Percentiles rank a stretch among this genome's conserved stretches.
phyloP scores from a whole-genome alignment of 208 protist species.

The Trypanosoma cruzi region DNA sequence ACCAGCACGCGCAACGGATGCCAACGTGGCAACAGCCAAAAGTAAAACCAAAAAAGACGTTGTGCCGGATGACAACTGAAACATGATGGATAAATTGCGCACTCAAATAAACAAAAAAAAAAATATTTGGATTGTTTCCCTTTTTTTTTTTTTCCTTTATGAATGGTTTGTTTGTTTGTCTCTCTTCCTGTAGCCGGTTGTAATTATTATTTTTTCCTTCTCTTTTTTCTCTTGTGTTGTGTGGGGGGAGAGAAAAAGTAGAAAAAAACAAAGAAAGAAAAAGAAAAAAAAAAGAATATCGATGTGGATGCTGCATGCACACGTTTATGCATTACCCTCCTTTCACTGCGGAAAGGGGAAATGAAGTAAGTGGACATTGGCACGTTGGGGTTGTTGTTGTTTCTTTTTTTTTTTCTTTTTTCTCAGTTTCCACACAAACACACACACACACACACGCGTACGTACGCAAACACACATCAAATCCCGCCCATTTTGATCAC shows the following conservation, averaged over 20 bases:
- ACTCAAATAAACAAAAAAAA: constrained; percentile 8
- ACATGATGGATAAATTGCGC: background rate
- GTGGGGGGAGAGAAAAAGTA: background rate
- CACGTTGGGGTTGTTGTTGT: background rate
- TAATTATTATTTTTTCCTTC: background rate
- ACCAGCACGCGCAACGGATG: constrained; percentile 8
- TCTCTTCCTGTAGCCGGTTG: background rate
- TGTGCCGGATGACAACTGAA: background rate
- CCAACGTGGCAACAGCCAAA: constrained; percentile 15
- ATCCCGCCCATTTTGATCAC: no score
- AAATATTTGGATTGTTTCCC: background rate
- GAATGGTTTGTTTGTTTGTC: background rate
- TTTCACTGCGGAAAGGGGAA: background rate
- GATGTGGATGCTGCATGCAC: no score
- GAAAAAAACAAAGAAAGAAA: constrained; percentile 3
- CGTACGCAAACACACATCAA: no score
- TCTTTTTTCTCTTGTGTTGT: background rate
- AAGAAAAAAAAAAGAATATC: background rate
- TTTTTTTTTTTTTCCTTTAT: background rate
- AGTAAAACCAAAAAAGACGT: background rate
- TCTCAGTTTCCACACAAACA: background rate
- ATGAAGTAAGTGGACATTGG: background rate
- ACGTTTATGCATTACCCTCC: no score
- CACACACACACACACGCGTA: background rate
- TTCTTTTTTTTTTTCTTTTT: no score